Conservation (phyloP, 495 filamentous ascomycete genomes). For the Podospora anserina region DNA sequence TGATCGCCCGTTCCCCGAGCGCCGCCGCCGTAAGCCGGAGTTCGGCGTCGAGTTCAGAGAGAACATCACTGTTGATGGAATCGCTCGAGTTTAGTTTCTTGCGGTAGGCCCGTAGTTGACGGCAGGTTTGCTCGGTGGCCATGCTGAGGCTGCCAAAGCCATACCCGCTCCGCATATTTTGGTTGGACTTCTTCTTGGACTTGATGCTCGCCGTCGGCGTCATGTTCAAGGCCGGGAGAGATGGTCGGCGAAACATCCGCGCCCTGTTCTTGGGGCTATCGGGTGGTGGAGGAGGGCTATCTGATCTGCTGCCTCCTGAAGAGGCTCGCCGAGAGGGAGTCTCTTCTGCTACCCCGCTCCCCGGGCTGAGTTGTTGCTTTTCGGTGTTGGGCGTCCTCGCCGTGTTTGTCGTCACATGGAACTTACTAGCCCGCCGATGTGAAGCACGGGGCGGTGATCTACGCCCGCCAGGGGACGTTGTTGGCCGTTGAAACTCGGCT, state of each 20-base stretch:
- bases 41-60: conserved; percentile 76
- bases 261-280: conserved; percentile 39
- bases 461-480: conserved; percentile 55
- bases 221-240: conserved; percentile 58
- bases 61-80: conserved; percentile 58
- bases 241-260: conserved; percentile 47
- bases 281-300: conserved; percentile 45
- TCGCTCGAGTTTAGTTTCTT: conserved; percentile 70
- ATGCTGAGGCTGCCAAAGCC: conserved; percentile 65
- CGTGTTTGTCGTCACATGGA: conserved; percentile 31
- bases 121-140: conserved; percentile 76
- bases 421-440: conserved; percentile 43
- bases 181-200: conserved; percentile 37
- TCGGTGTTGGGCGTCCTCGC: conserved; percentile 36
- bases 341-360: conserved; percentile 31
- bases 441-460: conserved; percentile 60
- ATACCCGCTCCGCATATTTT: conserved; percentile 28
- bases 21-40: conserved; percentile 70
- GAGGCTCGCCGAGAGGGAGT: conserved; percentile 42
- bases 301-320: conserved; percentile 35
- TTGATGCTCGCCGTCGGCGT: conserved; percentile 49
- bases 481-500: conserved; percentile 67
- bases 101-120: conserved; percentile 74
- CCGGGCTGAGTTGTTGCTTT: conserved; percentile 29
- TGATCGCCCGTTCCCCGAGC: conserved; percentile 57